Percentiles rank a stretch among this genome's conserved stretches.
Conservation (phyloP, 169 alveolate genomes). For the Plasmodium blacklocki region DNA sequence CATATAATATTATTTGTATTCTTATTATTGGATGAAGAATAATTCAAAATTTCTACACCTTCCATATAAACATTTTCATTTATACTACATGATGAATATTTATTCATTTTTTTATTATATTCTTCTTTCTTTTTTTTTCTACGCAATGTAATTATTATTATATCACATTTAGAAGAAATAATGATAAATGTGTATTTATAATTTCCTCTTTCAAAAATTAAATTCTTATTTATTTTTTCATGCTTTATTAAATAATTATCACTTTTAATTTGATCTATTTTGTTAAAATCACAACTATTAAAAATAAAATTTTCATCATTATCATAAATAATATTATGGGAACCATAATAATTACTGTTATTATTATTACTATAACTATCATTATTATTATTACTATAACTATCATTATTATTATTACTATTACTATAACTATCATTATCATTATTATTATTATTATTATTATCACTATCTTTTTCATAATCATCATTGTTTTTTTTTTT, state of each 20-base stretch:
- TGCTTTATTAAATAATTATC: neutral
- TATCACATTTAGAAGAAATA: constrained; percentile 36
- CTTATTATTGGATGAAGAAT: constrained; percentile 11
- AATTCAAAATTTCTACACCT: neutral
- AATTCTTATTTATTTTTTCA: neutral
- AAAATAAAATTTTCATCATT: no score
- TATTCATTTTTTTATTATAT: constrained; percentile 8
- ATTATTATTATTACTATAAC: neutral
- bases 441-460: neutral
- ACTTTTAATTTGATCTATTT: no score
- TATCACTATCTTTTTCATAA: neutral
- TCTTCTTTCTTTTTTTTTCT: constrained; percentile 17
- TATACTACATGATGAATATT: constrained; percentile 17
- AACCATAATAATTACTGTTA: neutral
- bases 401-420: neutral
- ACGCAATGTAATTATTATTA: constrained; percentile 23
- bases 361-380: neutral
- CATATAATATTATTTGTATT: constrained; percentile 13
- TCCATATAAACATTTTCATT: neutral
- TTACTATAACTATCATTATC: neutral
- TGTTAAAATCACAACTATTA: no score
- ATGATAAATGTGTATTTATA: constrained; percentile 20
- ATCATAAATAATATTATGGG: no score
- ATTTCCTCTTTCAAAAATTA: neutral
- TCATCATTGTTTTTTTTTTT: neutral